Conservation (phyloP, 345 rosid species). For the Ceriops tagal region DNA sequence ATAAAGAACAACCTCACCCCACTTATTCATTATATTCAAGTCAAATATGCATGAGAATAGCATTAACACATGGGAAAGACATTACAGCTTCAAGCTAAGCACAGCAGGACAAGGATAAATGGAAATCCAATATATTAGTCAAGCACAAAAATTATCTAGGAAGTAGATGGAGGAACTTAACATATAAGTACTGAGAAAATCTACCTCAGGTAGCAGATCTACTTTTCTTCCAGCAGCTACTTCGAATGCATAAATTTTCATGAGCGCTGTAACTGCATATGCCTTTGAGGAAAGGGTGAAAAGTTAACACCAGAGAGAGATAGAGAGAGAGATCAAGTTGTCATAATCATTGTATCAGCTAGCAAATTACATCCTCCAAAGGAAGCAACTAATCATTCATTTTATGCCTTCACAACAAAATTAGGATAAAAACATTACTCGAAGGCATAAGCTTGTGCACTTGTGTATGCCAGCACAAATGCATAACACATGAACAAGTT, state of each 20-base stretch:
- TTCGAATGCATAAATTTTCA: constrained; percentile 89
- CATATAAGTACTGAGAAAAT: constrained; percentile 16
- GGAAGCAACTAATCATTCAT: background rate
- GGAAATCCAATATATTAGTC: background rate
- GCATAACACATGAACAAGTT: too few species aligned
- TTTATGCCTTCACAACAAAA: background rate
- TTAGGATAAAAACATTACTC: too few species aligned
- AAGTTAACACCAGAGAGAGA: background rate
- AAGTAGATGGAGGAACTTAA: constrained; percentile 1
- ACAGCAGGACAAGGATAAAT: too few species aligned
- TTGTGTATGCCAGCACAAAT: too few species aligned
- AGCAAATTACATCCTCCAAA: background rate
- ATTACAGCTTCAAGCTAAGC: too few species aligned
- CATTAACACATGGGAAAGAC: too few species aligned
- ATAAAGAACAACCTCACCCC: too few species aligned
- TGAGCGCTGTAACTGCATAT: constrained; percentile 83
- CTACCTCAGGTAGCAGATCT: constrained; percentile 92
- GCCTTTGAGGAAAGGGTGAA: constrained; percentile 43
- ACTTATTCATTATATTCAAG: too few species aligned
- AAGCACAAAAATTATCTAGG: constrained; percentile 1
- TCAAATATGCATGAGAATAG: too few species aligned
- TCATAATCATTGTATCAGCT: background rate
- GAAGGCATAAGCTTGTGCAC: too few species aligned
- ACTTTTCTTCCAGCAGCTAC: constrained; percentile 80
- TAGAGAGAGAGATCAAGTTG: background rate